phyloP scores from a whole-genome alignment of 257 asterid species.

The Buddleja alternifolia region DNA sequence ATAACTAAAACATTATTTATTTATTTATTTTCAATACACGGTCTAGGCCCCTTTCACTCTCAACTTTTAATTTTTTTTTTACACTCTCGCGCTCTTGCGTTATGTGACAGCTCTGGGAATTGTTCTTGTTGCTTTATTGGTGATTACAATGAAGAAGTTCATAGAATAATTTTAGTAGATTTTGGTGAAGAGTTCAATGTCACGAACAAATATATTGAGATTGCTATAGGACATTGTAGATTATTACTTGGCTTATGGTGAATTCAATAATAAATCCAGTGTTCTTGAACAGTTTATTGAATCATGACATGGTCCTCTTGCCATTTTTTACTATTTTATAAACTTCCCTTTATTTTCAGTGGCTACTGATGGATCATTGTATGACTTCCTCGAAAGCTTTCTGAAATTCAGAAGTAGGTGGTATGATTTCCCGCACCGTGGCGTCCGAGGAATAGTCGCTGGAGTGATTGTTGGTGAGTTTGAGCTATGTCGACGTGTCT shows the following conservation, averaged over 20 bases:
- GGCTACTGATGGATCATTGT: conserved; percentile 76
- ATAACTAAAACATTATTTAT: no score
- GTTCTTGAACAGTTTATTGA: neutral
- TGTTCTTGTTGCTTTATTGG: neutral
- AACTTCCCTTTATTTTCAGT: conserved; percentile 48
- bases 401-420: conserved; percentile 89
- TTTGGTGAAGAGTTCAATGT: neutral
- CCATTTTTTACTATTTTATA: neutral
- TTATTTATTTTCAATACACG: no score
- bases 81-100: no score
- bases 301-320: neutral
- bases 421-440: conserved; percentile 93
- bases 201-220: neutral
- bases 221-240: neutral
- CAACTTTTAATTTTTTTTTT: no score
- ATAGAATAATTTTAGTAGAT: neutral
- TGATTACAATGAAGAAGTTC: neutral
- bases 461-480: conserved; percentile 86
- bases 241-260: conserved; percentile 7
- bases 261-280: neutral
- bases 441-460: conserved; percentile 69
- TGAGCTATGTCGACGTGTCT: conserved; percentile 89
- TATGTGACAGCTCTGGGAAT: no score
- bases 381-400: conserved; percentile 81
- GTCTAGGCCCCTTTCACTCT: no score